Evolutionary conservation across 306 rosid genomes (phyloP), one percentile per base, ranked within the genome.

Genomic region (Arachis stenosperma): DNA sequence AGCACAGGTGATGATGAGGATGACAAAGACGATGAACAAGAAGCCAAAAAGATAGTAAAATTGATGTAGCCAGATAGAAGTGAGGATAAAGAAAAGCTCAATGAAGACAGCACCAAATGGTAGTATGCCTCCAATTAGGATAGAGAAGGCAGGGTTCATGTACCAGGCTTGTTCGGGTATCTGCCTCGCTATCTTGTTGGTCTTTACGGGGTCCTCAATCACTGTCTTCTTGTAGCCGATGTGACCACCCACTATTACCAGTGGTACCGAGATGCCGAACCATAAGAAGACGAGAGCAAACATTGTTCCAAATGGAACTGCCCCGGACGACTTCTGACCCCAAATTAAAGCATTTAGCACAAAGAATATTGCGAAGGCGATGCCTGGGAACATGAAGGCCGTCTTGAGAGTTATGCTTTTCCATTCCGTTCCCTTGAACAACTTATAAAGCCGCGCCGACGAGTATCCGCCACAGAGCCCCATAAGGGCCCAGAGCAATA

Each of bases 201-300:
- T 93, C 81, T 89, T 93, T 8, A 91, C 92, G 39, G 96, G 96
- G 59, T 89, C 92, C 84, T 91, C 97, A 17, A 74, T 67, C 29
- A 71, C 61, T 2, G 88, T 86, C 85, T 84, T 94, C 70, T 69
- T 84, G 8, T 74, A 91, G 48, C 98, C 96, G 14, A 89, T 51
- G 72, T 94, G 89, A 13, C 89, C 82, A 27, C 97, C 98, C 41
- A 89, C 80, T 61, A 85, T 86, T 11, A 88, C 86, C 4, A 94
- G 94, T 7, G 98, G 98, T 57, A 94, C 96, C n/a, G 97, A 94
- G 77, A 94, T 94, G 33, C 98, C 89, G 48, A 94, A 94, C 98
- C 98, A 94, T 74, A 91, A 81, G 77, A 85, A 80, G 64, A 94
- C 97, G 70, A 94, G 89, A 14, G 97, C 94, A 85, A 91, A 89